Evolutionary conservation across 2,329 filamentous ascomycete species (phyloP).

Genomic region (Colletotrichum sp.): DNA sequence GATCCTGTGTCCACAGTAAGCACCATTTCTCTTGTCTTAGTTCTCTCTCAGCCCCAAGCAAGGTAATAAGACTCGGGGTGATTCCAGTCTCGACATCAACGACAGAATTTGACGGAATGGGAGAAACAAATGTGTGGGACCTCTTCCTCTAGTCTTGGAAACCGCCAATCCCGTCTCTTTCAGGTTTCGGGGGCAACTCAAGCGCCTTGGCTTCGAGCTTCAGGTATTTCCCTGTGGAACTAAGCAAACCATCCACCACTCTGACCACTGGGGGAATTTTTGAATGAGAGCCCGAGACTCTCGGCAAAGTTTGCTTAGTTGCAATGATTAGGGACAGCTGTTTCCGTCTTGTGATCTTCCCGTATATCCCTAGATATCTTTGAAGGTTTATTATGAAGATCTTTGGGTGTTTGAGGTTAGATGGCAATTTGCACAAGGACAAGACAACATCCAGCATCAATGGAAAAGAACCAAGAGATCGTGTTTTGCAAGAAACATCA

Average conservation of each 20-base stretch:
- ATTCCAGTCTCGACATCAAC: not conserved
- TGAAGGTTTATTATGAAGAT: not conserved
- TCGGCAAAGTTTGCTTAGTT: not conserved
- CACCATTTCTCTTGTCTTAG: not conserved
- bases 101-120: not conserved
- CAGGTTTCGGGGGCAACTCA: not conserved
- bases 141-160: not conserved
- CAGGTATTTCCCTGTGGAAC: not conserved
- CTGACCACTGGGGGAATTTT: accelerated
- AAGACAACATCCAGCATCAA: not conserved
- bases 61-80: not conserved
- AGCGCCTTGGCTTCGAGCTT: not conserved
- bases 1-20: not conserved
- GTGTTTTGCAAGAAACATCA: not conserved
- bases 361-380: not conserved
- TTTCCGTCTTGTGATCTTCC: not conserved
- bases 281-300: not conserved
- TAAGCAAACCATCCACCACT: not conserved
- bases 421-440: not conserved
- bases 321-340: not conserved
- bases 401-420: not conserved
- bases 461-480: no score
- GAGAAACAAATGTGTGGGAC: not conserved
- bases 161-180: not conserved
- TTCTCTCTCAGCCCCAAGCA: not conserved